Conservation (phyloP, 345 rosid species). For the Psidium guajava region DNA sequence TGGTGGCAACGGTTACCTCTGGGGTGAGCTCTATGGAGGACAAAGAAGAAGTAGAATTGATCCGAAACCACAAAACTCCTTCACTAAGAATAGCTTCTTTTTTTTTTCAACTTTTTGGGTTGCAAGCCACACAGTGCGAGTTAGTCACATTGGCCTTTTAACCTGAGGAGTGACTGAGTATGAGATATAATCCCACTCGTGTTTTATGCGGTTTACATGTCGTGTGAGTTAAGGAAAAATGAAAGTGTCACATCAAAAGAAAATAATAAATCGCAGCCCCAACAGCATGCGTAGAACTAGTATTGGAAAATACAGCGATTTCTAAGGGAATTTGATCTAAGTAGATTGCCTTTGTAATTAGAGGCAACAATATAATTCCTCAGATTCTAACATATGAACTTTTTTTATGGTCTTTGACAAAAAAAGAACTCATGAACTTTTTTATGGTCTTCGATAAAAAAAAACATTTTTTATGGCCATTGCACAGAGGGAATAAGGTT, state of each 20-base stretch:
- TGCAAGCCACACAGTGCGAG: neutral
- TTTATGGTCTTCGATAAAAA: no score
- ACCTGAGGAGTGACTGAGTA: neutral
- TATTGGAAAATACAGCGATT: neutral
- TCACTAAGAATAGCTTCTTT: no score
- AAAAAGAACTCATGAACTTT: no score
- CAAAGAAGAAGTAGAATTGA: no score
- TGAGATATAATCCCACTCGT: neutral
- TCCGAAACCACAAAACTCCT: no score
- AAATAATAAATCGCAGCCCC: neutral
- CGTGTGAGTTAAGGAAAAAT: no score
- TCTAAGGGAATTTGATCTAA: neutral
- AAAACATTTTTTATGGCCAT: neutral
- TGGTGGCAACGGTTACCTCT: no score
- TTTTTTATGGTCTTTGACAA: no score
- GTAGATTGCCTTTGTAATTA: neutral
- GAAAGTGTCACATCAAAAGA: neutral
- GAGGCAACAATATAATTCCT: neutral
- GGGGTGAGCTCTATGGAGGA: no score
- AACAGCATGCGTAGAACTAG: neutral
- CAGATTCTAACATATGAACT: neutral
- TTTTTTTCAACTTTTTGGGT: no score
- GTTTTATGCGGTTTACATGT: neutral
- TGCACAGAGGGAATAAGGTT: neutral
- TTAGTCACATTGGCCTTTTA: no score